A percentile compares a stretch with the other conserved stretches of the same genome.
phyloP scores from a whole-genome alignment of 2,329 filamentous ascomycete species.

The Emmonsia crescens region DNA sequence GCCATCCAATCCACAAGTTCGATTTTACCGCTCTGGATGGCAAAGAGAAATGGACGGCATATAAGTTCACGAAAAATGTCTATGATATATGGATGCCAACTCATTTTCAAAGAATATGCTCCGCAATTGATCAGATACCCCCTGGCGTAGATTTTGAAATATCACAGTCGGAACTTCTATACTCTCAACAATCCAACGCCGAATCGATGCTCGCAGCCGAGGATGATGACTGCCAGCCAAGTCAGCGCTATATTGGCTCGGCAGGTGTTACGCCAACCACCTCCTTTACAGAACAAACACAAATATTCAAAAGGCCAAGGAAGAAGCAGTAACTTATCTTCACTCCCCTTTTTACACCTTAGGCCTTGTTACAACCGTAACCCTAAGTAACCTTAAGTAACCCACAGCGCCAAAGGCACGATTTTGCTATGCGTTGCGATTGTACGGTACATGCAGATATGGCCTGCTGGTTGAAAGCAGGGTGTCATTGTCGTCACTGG shows the following conservation, averaged over 20 bases:
- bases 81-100: constrained; percentile 27
- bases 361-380: no score
- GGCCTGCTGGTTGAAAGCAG: no score
- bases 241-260: neutral
- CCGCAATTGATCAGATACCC: neutral
- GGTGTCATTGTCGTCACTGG: no score
- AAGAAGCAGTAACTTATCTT: constrained; percentile 1
- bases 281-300: constrained; percentile 1
- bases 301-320: constrained; percentile 1
- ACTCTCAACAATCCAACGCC: neutral
- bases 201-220: neutral
- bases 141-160: neutral
- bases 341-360: no score
- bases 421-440: no score
- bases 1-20: constrained; percentile 28
- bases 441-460: no score
- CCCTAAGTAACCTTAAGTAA: no score
- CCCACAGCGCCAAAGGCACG: no score
- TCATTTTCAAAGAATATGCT: neutral
- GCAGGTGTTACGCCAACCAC: neutral
- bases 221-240: neutral
- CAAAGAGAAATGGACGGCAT: constrained; percentile 28
- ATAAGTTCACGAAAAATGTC: constrained; percentile 27
- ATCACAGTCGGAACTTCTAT: neutral
- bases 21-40: constrained; percentile 23